Base-by-base conservation (phyloP, 2,329 filamentous ascomycete genomes). In the Pseudogymnoascus sp. region DNA sequence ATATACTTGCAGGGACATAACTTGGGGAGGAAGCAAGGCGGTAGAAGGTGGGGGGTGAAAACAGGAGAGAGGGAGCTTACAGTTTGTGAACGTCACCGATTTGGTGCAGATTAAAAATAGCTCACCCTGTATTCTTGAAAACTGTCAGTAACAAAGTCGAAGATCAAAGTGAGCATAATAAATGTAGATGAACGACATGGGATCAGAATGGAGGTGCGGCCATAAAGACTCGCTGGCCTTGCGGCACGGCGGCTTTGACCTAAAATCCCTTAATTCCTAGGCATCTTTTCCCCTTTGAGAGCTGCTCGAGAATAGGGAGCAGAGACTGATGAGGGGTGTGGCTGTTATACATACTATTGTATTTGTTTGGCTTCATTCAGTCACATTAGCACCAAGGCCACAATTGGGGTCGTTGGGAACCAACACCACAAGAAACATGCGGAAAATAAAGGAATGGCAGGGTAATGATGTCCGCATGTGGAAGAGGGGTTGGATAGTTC, bases 251-350 rank as follows among this genome's bases (percentile, higher is more conserved):
- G 27, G 48, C 27, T 33, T 55, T 18, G 15, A 55, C 48, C 48
- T 55, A 55, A 55, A 55, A 55, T 55, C 48, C 48, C 48, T 55
- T 55, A 55, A 55, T 55, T 55, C 48, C 48, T 55, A 55, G 48
- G 29, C 48, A 55, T 55, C 48, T 27, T 55, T 33, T 55, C 48
- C 45, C 48, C 31, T 18, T 55, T 55, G 29, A 55, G 48, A 31
- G 10, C 29, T 33, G n/a, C 18, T 55, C 13, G 5, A 33, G 12
- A n/a, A 55, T n/a, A 33, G 48, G 33, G 5, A 33, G n/a, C 5
- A 33, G 33, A 55, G 48, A 33, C n/a, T 13, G 29, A 33, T 55
- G 9, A 33, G 27, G 48, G 27, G 0, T 13, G 48, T 31, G n/a
- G 6, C 3, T 13, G 29, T n/a, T 7, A 33, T 55, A 55, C 48